These are phyloP conservation scores for Linum tenue DNA, from an alignment of 345 rosid species.

Conservation along the genomic window DNA sequence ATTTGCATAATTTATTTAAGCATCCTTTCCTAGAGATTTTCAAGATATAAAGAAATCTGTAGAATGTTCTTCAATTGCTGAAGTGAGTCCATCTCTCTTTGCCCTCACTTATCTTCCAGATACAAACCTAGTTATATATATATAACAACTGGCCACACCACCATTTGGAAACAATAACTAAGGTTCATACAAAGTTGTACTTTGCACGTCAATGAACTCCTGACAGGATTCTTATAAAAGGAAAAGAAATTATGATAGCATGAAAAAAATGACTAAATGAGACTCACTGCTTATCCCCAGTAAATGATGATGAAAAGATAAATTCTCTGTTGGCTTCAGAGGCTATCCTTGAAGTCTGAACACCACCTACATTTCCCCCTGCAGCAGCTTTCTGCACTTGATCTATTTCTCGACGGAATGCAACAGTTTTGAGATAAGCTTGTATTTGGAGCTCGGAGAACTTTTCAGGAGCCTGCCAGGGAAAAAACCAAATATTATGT, in stretches of 20 bases:
- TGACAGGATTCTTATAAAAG: too few species aligned
- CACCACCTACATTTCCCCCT: slow-evolving; percentile 76
- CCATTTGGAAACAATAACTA: not conserved
- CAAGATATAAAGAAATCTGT: not conserved
- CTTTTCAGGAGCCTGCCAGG: slow-evolving; percentile 65
- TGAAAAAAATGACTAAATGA: not conserved
- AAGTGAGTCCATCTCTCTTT: not conserved
- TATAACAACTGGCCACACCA: too few species aligned
- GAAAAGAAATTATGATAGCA: not conserved
- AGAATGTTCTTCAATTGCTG: not conserved
- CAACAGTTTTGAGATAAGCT: slow-evolving; percentile 87
- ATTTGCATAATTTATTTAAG: not conserved
- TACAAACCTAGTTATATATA: not conserved
- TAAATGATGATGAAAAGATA: slow-evolving; percentile 80
- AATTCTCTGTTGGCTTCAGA: slow-evolving; percentile 94
- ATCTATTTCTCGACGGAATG: slow-evolving; percentile 90
- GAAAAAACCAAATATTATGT: slow-evolving; percentile 14
- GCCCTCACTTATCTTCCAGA: not conserved
- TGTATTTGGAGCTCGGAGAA: slow-evolving; percentile 91
- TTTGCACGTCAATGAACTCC: not conserved
- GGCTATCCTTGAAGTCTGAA: slow-evolving; percentile 82
- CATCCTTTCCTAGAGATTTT: not conserved
- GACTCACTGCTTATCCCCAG: slow-evolving; percentile 87
- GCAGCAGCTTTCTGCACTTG: slow-evolving; percentile 87
- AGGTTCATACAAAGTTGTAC: not conserved